Evolutionary conservation across 441 rosid species (phyloP), one percentile per base, ranked within the genome.

Genomic region (Populus hybrid): DNA sequence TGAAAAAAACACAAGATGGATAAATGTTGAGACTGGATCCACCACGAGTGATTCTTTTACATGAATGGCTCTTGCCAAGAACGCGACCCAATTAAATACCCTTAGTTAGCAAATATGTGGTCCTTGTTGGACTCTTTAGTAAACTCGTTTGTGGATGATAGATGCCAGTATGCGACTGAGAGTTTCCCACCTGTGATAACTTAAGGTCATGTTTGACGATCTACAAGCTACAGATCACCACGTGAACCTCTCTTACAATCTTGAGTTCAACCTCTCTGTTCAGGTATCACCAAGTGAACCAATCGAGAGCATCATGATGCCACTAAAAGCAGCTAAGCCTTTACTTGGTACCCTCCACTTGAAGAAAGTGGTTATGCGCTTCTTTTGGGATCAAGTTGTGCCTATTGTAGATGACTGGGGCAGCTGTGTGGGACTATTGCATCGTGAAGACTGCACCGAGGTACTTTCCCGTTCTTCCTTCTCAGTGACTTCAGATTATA

Each of bases 341-440:
- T 81, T 93, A 70, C 84, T 65, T 42, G 82, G 90, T 26, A 80
- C 89, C n/a, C 66, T 84, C 65, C 75, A 75, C 71, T 83, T 89
- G 82, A 82, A 84, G 84, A 80, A 86, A 76, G 95, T 89, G 69
- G 87, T 85, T 23, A 85, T 85, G 88, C 93, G 90, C 77, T 89
- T 91, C 83, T 87, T 82, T 73, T 85, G 79, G 77, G 92, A 89
- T 61, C 78, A 84, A 63, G 90, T 87, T 76, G 88, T 93, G 74
- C 92, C 97, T 68, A 79, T 90, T 72, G 63, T 91, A 67, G 94
- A 93, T 75, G 94, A 91, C 21, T 75, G 92, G 87, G 94, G 89
- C 78, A 79, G 84, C 85, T 93, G 93, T 75, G 70, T 88, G 24
- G 94, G 97, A 70, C 83, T 91, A 24, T 82, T 91, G 93, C 92